Conservation (phyloP, 2,329 filamentous ascomycete genomes). For the Pyricularia sp. region DNA sequence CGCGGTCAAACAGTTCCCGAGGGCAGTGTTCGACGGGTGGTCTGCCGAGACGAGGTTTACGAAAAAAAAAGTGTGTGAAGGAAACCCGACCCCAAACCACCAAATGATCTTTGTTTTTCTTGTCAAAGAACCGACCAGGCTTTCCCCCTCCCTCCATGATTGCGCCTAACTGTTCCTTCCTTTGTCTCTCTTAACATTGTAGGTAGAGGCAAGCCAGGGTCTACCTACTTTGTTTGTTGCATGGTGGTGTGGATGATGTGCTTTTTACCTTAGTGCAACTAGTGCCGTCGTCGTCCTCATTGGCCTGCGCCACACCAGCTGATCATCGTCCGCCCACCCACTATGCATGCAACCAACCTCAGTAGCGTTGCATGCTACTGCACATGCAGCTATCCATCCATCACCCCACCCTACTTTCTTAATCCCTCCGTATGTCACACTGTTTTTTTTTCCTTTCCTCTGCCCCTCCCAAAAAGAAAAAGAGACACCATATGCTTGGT, state of each 20-base stretch:
- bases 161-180: not conserved
- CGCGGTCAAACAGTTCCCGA: not conserved
- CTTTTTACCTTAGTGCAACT: not conserved
- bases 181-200: not conserved
- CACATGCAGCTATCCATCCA: not conserved
- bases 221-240: not conserved
- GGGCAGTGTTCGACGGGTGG: not conserved
- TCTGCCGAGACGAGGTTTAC: not conserved
- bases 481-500: not conserved
- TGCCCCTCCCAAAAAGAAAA: not conserved
- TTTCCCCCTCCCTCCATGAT: not conserved
- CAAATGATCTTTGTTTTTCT: not conserved
- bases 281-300: not conserved
- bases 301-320: slow-evolving; percentile 5
- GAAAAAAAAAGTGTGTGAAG: too few relatives aligned
- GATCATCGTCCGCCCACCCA: slow-evolving; percentile 1
- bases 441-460: not conserved
- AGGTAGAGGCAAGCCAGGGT: not conserved
- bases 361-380: not conserved
- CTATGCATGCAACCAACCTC: not conserved
- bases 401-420: not conserved
- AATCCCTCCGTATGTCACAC: not conserved
- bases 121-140: not conserved
- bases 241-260: not conserved
- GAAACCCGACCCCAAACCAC: too few relatives aligned